phyloP scores from a whole-genome alignment of 2,329 filamentous ascomycete genomes.

The Nothopassalora personata region DNA sequence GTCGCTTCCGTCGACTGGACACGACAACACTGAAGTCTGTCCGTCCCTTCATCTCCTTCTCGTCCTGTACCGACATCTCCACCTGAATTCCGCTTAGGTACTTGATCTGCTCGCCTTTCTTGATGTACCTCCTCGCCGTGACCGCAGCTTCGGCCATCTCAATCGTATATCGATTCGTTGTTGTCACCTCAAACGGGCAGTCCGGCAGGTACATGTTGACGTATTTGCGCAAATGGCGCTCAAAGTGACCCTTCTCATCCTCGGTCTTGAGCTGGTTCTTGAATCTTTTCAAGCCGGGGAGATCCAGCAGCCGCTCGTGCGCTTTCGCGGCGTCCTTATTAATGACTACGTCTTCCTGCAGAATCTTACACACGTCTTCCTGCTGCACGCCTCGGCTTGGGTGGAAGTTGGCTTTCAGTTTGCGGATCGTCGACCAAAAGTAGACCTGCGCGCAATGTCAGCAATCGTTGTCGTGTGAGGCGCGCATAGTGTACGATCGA shows the following conservation, averaged over 20 bases:
- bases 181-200: constrained; percentile 89
- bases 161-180: constrained; percentile 92
- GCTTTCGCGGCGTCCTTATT: constrained; percentile 66
- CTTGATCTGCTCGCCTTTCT: constrained; percentile 78
- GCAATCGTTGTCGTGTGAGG: constrained; percentile 6
- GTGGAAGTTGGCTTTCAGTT: constrained; percentile 84
- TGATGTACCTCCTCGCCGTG: constrained; percentile 72
- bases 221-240: constrained; percentile 80
- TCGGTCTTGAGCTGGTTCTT: constrained; percentile 57
- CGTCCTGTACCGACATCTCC: constrained; percentile 85
- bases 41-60: constrained; percentile 73
- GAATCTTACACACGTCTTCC: constrained; percentile 55
- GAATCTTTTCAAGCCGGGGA: constrained; percentile 70
- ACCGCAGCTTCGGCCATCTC: constrained; percentile 83
- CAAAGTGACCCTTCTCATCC: constrained; percentile 81
- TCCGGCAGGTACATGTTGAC: constrained; percentile 89
- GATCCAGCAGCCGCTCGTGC: constrained; percentile 65
- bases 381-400: constrained; percentile 72
- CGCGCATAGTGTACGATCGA: constrained; percentile 21
- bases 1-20: constrained; percentile 83
- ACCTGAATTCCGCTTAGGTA: constrained; percentile 90
- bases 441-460: constrained; percentile 59
- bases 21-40: constrained; percentile 97
- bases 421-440: constrained; percentile 95
- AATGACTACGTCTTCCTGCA: constrained; percentile 64